Percentiles rank a stretch among this genome's conserved stretches.
phyloP scores from a whole-genome alignment of 106 monocot genomes.

The Chionographis japonica region DNA sequence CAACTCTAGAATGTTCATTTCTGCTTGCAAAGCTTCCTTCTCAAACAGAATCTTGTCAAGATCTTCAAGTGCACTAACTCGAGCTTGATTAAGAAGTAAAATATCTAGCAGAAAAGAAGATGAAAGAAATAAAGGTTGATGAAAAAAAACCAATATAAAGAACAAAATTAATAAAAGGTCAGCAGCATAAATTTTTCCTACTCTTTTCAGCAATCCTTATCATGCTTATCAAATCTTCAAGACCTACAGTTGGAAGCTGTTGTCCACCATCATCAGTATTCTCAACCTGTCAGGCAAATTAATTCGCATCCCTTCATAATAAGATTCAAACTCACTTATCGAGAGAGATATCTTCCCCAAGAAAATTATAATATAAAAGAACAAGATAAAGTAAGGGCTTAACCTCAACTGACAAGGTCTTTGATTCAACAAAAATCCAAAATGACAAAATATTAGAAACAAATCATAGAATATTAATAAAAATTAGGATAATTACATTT shows the following conservation, averaged over 20 bases:
- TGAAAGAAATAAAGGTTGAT: constrained; percentile 2
- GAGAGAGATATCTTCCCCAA: neutral
- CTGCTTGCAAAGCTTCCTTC: constrained; percentile 60
- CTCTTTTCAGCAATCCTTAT: constrained; percentile 76
- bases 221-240: constrained; percentile 67
- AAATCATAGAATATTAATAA: no score
- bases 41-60: constrained; percentile 67
- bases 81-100: constrained; percentile 86
- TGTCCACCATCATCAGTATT: constrained; percentile 27
- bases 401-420: no score
- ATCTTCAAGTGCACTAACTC: constrained; percentile 54
- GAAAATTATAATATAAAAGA: constrained; percentile 1
- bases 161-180: constrained; percentile 2
- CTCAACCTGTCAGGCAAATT: constrained; percentile 23
- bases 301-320: neutral
- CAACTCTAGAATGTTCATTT: constrained; percentile 59
- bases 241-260: constrained; percentile 16
- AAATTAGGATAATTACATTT: no score
- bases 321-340: neutral
- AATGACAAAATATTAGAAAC: no score
- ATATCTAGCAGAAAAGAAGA: constrained; percentile 47
- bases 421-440: no score
- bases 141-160: constrained; percentile 2
- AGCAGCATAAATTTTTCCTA: constrained; percentile 21
- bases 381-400: no score